Percentiles rank a stretch among this genome's conserved stretches.
phyloP scores from a whole-genome alignment of 2,329 filamentous ascomycete genomes.

The Apiospora hydei region DNA sequence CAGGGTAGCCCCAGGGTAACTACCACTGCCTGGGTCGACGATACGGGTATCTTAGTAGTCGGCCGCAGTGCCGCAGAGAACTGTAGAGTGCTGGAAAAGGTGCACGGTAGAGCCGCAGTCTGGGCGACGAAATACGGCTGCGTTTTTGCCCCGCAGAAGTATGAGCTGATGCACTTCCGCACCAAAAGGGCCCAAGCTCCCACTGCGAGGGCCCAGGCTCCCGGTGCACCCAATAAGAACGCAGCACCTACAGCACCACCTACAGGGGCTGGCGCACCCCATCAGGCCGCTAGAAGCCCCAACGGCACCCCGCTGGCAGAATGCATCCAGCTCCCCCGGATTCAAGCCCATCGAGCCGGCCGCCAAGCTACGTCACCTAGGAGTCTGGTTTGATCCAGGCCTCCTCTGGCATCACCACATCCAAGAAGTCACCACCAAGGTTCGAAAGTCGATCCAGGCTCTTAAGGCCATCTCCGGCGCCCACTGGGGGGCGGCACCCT shows the following conservation, averaged over 20 bases:
- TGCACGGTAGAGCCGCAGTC: background rate
- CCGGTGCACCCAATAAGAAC: background rate
- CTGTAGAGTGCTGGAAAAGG: background rate
- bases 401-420: background rate
- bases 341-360: conserved; percentile 34
- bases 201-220: too few species aligned
- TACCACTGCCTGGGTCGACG: background rate
- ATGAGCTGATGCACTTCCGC: background rate
- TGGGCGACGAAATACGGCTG: background rate
- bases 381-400: background rate
- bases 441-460: background rate
- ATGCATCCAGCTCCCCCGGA: background rate
- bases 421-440: background rate
- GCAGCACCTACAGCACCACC: too few species aligned
- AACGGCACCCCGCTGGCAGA: background rate
- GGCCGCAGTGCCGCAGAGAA: background rate
- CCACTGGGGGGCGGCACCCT: background rate
- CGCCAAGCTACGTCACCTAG: background rate
- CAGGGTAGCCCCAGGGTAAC: background rate
- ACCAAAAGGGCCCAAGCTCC: background rate
- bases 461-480: background rate
- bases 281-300: too few species aligned
- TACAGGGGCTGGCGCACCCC: too few species aligned
- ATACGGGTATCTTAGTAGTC: background rate
- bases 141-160: conserved; percentile 1